Percentiles rank a stretch among this genome's conserved stretches.
These are phyloP conservation scores for Trametes maxima DNA, from an alignment of 768 basidiomycete species.

Conservation along the genomic window DNA sequence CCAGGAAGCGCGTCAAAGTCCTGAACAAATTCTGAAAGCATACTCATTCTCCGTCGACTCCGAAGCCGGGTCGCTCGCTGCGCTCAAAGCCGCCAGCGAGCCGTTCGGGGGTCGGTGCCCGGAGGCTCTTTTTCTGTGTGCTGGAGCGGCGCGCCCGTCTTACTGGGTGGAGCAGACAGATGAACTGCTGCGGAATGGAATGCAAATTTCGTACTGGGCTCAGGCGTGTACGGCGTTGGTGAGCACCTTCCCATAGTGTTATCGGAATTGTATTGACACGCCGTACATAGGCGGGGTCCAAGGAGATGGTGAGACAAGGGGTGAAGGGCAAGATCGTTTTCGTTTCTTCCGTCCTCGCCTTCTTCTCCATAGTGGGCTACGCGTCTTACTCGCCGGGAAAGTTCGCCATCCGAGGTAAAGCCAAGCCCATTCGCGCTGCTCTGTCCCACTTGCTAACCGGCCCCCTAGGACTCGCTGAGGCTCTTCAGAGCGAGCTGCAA, in stretches of 20 bases:
- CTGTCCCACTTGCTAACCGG: too few species aligned
- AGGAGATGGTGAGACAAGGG: constrained; percentile 58
- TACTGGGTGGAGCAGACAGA: constrained; percentile 75
- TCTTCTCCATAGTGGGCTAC: constrained; percentile 78
- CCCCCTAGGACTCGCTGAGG: constrained; percentile 73
- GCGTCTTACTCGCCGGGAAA: constrained; percentile 83
- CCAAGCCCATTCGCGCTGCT: not conserved
- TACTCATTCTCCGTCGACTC: constrained; percentile 69
- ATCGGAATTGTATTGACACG: not conserved
- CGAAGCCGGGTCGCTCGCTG: constrained; percentile 54
- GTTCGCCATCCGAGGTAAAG: constrained; percentile 76
- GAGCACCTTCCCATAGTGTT: constrained; percentile 21
- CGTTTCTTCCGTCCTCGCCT: constrained; percentile 74
- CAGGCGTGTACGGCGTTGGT: constrained; percentile 58
- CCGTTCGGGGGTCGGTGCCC: constrained; percentile 61
- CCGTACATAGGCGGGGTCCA: constrained; percentile 57
- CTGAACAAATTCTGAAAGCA: constrained; percentile 61
- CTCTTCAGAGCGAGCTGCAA: constrained; percentile 75
- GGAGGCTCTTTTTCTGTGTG: constrained; percentile 79
- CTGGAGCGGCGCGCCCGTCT: constrained; percentile 69
- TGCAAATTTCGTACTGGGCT: constrained; percentile 59
- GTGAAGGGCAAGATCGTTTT: constrained; percentile 72
- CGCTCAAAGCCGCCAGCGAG: constrained; percentile 61
- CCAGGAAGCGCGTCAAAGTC: constrained; percentile 43
- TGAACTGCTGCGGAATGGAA: constrained; percentile 56